phyloP scores from a whole-genome alignment of 2,329 filamentous ascomycete genomes.

The Rugonectria rugulosa region DNA sequence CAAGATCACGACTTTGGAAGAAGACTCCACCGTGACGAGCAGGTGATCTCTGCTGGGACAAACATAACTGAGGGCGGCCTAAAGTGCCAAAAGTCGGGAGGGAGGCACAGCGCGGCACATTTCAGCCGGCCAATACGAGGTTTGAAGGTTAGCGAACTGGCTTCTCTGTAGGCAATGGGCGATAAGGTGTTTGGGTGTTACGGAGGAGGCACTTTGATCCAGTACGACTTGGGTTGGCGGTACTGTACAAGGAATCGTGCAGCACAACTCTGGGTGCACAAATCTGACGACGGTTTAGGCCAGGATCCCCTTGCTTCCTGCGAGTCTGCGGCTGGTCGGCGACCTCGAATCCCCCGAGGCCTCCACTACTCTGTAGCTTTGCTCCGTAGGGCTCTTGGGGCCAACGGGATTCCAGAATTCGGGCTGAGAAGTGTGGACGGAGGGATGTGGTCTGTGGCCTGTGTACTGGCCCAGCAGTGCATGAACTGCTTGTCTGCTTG shows the following conservation, averaged over 20 bases:
- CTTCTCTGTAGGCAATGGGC: conserved; percentile 2
- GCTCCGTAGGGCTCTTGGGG: conserved; percentile 8
- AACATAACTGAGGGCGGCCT: not conserved
- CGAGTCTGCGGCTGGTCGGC: not conserved
- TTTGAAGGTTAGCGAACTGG: not conserved
- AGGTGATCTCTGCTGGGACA: not conserved
- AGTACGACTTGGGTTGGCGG: not conserved
- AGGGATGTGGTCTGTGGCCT: too few species aligned
- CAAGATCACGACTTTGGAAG: not conserved
- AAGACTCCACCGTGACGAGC: conserved; percentile 2
- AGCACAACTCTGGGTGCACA: not conserved
- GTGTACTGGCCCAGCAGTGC: not conserved
- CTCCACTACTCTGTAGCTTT: too few species aligned
- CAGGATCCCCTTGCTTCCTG: conserved; percentile 12
- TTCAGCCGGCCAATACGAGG: conserved; percentile 15
- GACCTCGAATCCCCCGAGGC: conserved; percentile 2
- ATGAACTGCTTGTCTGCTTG: conserved; percentile 15
- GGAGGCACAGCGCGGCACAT: conserved; percentile 7
- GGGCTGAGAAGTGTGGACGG: not conserved
- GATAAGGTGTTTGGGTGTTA: not conserved
- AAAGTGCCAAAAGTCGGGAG: too few species aligned
- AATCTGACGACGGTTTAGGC: conserved; percentile 2
- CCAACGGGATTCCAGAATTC: conserved; percentile 7
- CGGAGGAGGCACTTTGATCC: not conserved
- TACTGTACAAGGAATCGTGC: not conserved